Evolutionary conservation across 345 rosid species (phyloP).

Genomic region (Eucalyptus polyanthemos): DNA sequence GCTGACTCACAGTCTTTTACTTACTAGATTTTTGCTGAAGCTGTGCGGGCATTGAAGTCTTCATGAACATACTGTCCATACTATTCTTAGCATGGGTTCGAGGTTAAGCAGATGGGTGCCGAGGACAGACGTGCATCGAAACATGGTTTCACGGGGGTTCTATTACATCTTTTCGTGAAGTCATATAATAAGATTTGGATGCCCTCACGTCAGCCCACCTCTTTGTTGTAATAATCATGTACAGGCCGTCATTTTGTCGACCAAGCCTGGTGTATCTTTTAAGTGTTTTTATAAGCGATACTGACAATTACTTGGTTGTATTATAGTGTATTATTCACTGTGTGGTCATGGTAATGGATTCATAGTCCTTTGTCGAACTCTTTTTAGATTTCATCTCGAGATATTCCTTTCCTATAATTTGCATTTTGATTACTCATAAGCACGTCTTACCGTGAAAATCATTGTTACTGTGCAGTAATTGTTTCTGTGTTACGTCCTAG

Average conservation of each 20-base stretch:
- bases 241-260: neutral
- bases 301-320: neutral
- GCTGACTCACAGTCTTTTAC: neutral
- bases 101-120: neutral
- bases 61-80: neutral
- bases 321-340: neutral
- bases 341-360: neutral
- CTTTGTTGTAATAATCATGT: neutral
- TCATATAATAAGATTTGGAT: neutral
- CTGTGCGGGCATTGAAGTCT: conserved; percentile 24
- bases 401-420: neutral
- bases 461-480: neutral
- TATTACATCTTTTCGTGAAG: neutral
- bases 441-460: neutral
- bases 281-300: neutral
- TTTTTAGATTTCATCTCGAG: neutral
- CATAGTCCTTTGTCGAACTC: neutral
- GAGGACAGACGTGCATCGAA: neutral
- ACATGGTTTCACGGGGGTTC: neutral
- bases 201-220: neutral
- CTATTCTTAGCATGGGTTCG: neutral
- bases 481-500: neutral
- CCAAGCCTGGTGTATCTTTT: neutral
- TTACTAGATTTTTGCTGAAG: conserved; percentile 32
- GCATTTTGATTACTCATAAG: neutral